Percentiles rank a stretch among this genome's conserved stretches.
Conservation (phyloP, 2,329 filamentous ascomycete genomes). For the Fusarium sp. region DNA sequence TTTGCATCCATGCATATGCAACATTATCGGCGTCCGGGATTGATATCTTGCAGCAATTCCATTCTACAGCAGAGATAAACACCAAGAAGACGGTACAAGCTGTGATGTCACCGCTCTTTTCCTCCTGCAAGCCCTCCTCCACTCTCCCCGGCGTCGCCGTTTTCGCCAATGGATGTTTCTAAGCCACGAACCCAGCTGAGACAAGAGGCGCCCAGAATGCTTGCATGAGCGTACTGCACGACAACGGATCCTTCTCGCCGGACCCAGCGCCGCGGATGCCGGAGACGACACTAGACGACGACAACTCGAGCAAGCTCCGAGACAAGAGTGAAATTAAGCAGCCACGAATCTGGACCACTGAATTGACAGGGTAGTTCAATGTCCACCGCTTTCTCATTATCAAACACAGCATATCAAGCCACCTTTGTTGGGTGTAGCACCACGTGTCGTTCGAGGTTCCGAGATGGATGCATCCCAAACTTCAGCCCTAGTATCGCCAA, state of each 20-base stretch:
- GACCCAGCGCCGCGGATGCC: not conserved
- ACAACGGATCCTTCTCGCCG: constrained; percentile 2
- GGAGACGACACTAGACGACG: not conserved
- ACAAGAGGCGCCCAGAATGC: constrained; percentile 3
- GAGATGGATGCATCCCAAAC: constrained; percentile 23
- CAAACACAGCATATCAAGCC: not conserved
- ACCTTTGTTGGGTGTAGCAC: not conserved
- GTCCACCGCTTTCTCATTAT: not conserved
- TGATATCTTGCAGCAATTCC: not conserved
- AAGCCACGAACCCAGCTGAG: constrained; percentile 7
- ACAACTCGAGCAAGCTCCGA: not conserved
- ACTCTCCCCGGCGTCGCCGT: constrained; percentile 2
- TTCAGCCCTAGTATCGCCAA: constrained; percentile 38
- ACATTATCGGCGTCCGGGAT: not conserved
- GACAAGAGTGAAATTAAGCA: constrained; percentile 19
- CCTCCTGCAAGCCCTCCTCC: not conserved
- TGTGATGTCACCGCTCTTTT: constrained; percentile 20
- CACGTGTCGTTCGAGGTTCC: constrained; percentile 12
- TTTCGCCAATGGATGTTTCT: not conserved
- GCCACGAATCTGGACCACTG: constrained; percentile 17
- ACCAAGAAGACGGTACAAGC: not conserved
- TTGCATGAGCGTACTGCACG: constrained; percentile 11
- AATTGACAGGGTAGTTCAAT: not conserved
- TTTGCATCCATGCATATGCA: not conserved
- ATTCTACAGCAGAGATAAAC: not conserved